These are phyloP conservation scores for Boletus sp. DNA, from an alignment of 768 basidiomycete genomes.

Conservation along the genomic window DNA sequence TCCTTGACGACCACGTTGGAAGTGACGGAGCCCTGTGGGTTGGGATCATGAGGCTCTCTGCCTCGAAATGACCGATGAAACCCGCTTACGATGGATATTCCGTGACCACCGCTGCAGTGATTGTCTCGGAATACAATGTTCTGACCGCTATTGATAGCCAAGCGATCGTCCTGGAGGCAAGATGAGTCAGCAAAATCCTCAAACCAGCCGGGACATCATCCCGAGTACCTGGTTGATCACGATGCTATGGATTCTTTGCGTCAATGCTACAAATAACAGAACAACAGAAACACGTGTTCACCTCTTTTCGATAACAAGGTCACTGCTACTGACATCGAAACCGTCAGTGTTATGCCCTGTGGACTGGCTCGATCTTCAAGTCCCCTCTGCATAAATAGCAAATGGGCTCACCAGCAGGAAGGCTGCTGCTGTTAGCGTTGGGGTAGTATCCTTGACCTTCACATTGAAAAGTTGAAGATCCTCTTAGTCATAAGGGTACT, in stretches of 20 bases:
- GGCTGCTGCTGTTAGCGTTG: conserved; percentile 47
- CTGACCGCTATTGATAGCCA: conserved; percentile 46
- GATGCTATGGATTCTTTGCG: background rate
- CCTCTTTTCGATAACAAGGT: conserved; percentile 31
- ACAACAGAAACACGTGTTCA: background rate
- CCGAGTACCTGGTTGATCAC: conserved; percentile 20
- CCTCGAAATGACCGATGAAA: background rate
- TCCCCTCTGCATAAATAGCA: background rate
- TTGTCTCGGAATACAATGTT: conserved; percentile 51
- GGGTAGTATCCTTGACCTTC: conserved; percentile 49
- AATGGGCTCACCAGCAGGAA: conserved; percentile 38
- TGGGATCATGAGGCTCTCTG: background rate
- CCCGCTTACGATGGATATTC: conserved; percentile 48
- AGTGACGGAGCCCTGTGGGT: conserved; percentile 48
- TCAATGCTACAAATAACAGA: background rate
- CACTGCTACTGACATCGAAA: conserved; percentile 41
- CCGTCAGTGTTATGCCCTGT: conserved; percentile 48
- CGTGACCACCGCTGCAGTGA: conserved; percentile 57
- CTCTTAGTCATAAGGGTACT: background rate
- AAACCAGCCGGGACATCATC: background rate
- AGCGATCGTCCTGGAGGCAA: conserved; percentile 51
- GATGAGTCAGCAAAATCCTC: background rate
- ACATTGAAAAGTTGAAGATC: background rate
- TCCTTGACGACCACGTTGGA: conserved; percentile 46
- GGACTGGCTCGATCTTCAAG: background rate